A percentile compares a stretch with the other conserved stretches of the same genome.
These are phyloP conservation scores for Pleurotus platypus DNA, from an alignment of 768 basidiomycete genomes.

Conservation along the genomic window DNA sequence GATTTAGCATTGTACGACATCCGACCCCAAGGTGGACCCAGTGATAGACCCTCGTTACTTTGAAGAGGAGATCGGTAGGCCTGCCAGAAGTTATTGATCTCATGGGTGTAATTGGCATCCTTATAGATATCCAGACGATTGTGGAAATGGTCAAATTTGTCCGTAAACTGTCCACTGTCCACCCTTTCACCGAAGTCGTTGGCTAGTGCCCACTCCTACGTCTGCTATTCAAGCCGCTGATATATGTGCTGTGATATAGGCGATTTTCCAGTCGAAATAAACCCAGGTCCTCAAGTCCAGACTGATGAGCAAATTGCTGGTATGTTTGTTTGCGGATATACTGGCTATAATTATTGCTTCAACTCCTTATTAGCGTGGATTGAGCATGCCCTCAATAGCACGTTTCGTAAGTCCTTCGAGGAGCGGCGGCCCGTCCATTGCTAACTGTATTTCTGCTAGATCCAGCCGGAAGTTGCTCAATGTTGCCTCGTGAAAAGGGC, in stretches of 20 bases:
- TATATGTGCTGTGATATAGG: constrained; percentile 17
- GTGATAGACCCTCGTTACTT: not conserved
- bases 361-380: not conserved
- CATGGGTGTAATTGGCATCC: not conserved
- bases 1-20: constrained; percentile 10
- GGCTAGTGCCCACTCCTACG: constrained; percentile 7
- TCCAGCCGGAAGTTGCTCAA: constrained; percentile 41
- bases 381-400: not conserved
- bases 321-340: not conserved
- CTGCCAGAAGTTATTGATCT: constrained; percentile 22
- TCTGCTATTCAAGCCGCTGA: constrained; percentile 40
- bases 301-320: not conserved
- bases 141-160: constrained; percentile 16
- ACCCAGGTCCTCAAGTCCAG: constrained; percentile 1
- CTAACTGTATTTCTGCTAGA: constrained; percentile 11
- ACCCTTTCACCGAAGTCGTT: constrained; percentile 17
- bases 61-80: constrained; percentile 21
- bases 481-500: constrained; percentile 37
- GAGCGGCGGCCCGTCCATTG: not conserved
- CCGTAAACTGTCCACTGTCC: constrained; percentile 12
- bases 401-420: not conserved
- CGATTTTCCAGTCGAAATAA: not conserved
- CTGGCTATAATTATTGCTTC: not conserved
- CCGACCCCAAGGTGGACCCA: not conserved
- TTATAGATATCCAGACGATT: constrained; percentile 19